These are phyloP conservation scores for Alternaria arborescens DNA, from an alignment of 2,329 filamentous ascomycete species.

Conservation along the genomic window DNA sequence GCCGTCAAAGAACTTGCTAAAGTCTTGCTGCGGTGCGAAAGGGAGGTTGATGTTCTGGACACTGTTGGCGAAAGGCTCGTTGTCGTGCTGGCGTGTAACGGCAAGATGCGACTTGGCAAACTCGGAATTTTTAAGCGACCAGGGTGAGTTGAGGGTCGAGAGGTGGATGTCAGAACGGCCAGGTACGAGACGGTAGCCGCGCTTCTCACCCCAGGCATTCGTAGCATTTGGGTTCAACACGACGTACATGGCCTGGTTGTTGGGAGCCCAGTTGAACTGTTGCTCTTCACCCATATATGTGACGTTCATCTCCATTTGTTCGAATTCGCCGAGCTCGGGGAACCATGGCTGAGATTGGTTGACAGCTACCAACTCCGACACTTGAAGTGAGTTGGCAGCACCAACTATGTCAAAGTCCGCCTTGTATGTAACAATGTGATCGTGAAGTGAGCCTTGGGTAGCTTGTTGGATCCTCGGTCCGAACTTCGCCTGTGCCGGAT, in stretches of 20 bases:
- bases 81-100: slow-evolving; percentile 58
- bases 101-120: slow-evolving; percentile 52
- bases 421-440: slow-evolving; percentile 52
- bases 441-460: slow-evolving; percentile 35
- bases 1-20: slow-evolving; percentile 58
- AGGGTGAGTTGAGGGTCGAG: slow-evolving; percentile 49
- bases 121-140: slow-evolving; percentile 44
- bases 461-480: slow-evolving; percentile 51
- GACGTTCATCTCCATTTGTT: slow-evolving; percentile 43
- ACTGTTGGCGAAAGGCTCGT: slow-evolving; percentile 51
- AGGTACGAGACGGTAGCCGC: slow-evolving; percentile 59
- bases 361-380: slow-evolving; percentile 20
- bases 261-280: slow-evolving; percentile 58
- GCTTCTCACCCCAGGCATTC: slow-evolving; percentile 62
- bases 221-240: slow-evolving; percentile 60
- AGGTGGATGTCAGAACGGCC: slow-evolving; percentile 43
- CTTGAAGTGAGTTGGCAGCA: slow-evolving; percentile 47
- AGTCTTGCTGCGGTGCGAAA: slow-evolving; percentile 47
- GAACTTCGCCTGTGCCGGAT: slow-evolving; percentile 44
- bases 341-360: slow-evolving; percentile 34
- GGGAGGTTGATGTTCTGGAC: slow-evolving; percentile 50
- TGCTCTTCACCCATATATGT: slow-evolving; percentile 52
- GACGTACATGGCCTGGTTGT: slow-evolving; percentile 56
- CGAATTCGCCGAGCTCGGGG: slow-evolving; percentile 43
- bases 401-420: slow-evolving; percentile 45